These are phyloP conservation scores for Stentor coeruleus DNA, from an alignment of 73 alveolate genomes.

Conservation along the genomic window DNA sequence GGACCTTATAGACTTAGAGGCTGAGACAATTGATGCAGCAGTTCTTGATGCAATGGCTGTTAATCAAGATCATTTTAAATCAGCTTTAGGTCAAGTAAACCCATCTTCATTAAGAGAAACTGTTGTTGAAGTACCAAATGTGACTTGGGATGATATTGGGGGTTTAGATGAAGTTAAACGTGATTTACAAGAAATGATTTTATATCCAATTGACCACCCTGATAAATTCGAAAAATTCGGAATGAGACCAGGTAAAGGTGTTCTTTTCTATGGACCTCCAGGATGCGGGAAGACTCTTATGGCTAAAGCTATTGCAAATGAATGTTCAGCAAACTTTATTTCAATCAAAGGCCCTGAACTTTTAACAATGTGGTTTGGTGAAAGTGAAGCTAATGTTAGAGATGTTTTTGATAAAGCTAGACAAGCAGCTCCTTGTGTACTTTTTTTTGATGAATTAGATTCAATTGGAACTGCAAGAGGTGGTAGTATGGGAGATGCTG, in stretches of 20 bases:
- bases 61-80: slow-evolving; percentile 93
- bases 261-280: slow-evolving; percentile 77
- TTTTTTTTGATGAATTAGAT: slow-evolving; percentile 89
- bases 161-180: slow-evolving; percentile 81
- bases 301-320: slow-evolving; percentile 94
- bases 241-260: slow-evolving; percentile 54
- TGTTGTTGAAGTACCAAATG: slow-evolving; percentile 95
- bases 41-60: slow-evolving; percentile 93
- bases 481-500: slow-evolving; percentile 55
- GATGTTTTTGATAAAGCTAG: slow-evolving; percentile 74
- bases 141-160: slow-evolving; percentile 71
- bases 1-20: slow-evolving; percentile 97
- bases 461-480: slow-evolving; percentile 80
- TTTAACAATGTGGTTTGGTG: slow-evolving; percentile 83
- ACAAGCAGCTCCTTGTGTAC: slow-evolving; percentile 76
- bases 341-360: slow-evolving; percentile 83
- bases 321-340: slow-evolving; percentile 72
- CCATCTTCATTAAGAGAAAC: slow-evolving; percentile 83
- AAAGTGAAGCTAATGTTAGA: slow-evolving; percentile 77
- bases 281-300: slow-evolving; percentile 88
- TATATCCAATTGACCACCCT: slow-evolving; percentile 75
- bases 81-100: slow-evolving; percentile 86
- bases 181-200: slow-evolving; percentile 66
- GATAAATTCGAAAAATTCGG: slow-evolving; percentile 59
- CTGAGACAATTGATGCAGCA: slow-evolving; percentile 88